Percentiles rank a stretch among this genome's conserved stretches.
Conservation (phyloP, 305 asterid species). For the Fraxinus ornus region DNA sequence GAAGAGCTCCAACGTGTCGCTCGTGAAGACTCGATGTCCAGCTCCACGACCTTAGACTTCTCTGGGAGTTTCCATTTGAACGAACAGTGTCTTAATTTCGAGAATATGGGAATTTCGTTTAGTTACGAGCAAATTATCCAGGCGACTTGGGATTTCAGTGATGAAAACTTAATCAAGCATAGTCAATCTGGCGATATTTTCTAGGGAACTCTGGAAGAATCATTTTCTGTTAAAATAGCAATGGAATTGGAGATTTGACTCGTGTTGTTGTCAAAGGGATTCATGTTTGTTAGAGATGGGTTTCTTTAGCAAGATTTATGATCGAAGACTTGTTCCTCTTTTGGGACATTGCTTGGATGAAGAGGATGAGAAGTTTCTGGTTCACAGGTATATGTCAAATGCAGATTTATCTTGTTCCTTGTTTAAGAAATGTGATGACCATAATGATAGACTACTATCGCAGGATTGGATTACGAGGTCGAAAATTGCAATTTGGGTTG, state of each 20-base stretch:
- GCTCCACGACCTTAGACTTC: background rate
- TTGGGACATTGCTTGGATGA: slow-evolving; percentile 52
- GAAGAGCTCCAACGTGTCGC: slow-evolving; percentile 15
- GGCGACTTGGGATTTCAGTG: slow-evolving; percentile 38
- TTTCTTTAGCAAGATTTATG: slow-evolving; percentile 40
- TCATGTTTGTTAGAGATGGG: slow-evolving; percentile 33
- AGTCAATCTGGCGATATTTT: slow-evolving; percentile 52
- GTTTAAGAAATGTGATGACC: background rate
- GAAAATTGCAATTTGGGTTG: background rate
- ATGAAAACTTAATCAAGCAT: slow-evolving; percentile 37
- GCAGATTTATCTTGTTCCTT: background rate
- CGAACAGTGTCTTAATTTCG: background rate
- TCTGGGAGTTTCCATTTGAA: background rate
- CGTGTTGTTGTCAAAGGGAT: slow-evolving; percentile 33
- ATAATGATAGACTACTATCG: background rate
- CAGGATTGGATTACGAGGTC: background rate
- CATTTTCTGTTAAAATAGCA: background rate
- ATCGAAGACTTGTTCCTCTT: slow-evolving; percentile 44
- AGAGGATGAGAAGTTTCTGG: background rate
- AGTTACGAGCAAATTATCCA: slow-evolving; percentile 39
- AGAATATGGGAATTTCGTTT: background rate
- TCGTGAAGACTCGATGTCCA: background rate
- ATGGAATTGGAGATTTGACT: background rate
- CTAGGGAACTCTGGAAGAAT: slow-evolving; percentile 36
- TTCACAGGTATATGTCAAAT: background rate